Conservation (phyloP, 768 basidiomycete species). For the Lactarius pseudohatsudake region DNA sequence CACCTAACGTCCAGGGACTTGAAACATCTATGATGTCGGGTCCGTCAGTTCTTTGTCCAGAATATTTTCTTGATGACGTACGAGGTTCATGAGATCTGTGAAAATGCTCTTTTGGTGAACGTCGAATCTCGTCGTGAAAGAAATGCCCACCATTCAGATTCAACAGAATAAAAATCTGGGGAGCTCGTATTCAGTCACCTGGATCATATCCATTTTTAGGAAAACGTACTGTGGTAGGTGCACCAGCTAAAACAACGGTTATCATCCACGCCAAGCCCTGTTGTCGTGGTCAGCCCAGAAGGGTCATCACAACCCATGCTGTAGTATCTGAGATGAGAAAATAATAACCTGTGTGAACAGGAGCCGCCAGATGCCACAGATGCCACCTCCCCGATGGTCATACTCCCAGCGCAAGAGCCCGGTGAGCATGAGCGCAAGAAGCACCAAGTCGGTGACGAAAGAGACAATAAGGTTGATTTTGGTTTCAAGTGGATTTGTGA, state of each 20-base stretch:
- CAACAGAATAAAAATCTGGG: constrained; percentile 6
- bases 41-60: background rate
- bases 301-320: background rate
- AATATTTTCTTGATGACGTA: constrained; percentile 1
- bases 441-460: constrained; percentile 2
- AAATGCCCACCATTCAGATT: constrained; percentile 9
- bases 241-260: background rate
- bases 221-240: constrained; percentile 5
- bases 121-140: background rate
- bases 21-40: constrained; percentile 8
- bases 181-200: background rate
- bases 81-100: constrained; percentile 7
- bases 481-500: background rate
- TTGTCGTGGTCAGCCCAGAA: background rate
- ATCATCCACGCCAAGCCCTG: constrained; percentile 11
- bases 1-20: constrained; percentile 1
- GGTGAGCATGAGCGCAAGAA: constrained; percentile 6
- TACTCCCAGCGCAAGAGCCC: constrained; percentile 15
- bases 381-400: background rate
- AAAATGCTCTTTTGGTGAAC: background rate
- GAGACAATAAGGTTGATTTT: background rate
- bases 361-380: constrained; percentile 12
- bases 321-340: background rate
- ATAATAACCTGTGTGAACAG: constrained; percentile 5
- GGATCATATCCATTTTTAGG: background rate